phyloP scores from a whole-genome alignment of 495 filamentous ascomycete species.

The Penicillium cinerascens region DNA sequence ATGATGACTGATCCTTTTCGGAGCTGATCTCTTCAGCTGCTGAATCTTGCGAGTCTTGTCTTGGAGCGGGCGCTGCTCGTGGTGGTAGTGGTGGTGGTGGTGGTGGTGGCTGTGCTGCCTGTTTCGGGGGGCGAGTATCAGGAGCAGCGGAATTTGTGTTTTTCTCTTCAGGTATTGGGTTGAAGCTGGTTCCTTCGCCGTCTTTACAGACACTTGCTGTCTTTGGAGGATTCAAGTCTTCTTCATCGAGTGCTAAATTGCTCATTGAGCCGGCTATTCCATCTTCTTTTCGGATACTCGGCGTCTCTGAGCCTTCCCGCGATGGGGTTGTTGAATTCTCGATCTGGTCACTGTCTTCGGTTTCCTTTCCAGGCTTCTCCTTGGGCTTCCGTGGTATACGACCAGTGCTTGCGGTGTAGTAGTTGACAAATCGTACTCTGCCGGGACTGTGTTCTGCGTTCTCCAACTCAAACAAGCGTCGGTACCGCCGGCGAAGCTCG shows the following conservation, averaged over 20 bases:
- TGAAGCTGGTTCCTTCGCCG: not conserved
- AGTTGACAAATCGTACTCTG: constrained; percentile 78
- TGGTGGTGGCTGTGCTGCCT: not conserved
- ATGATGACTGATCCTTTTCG: not conserved
- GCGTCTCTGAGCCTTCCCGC: not conserved
- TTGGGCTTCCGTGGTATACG: constrained; percentile 18
- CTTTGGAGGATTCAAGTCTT: not conserved
- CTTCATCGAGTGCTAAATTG: not conserved
- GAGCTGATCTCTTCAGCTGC: not conserved
- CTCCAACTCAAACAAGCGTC: constrained; percentile 63
- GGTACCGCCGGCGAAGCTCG: constrained; percentile 67
- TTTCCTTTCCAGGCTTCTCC: constrained; percentile 3
- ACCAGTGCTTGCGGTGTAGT: constrained; percentile 83
- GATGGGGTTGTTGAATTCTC: not conserved
- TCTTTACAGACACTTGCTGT: not conserved
- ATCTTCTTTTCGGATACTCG: not conserved
- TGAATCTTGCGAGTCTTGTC: not conserved
- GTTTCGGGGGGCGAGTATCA: not conserved
- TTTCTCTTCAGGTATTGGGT: not conserved
- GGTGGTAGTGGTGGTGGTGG: not conserved
- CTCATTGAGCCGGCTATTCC: not conserved
- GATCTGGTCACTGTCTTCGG: not conserved
- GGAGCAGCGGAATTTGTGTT: constrained; percentile 2
- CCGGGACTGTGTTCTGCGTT: constrained; percentile 39
- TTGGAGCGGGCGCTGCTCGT: not conserved